Evolutionary conservation across 2,329 filamentous ascomycete genomes (phyloP).

Genomic region (Leptographium wingfieldii): DNA sequence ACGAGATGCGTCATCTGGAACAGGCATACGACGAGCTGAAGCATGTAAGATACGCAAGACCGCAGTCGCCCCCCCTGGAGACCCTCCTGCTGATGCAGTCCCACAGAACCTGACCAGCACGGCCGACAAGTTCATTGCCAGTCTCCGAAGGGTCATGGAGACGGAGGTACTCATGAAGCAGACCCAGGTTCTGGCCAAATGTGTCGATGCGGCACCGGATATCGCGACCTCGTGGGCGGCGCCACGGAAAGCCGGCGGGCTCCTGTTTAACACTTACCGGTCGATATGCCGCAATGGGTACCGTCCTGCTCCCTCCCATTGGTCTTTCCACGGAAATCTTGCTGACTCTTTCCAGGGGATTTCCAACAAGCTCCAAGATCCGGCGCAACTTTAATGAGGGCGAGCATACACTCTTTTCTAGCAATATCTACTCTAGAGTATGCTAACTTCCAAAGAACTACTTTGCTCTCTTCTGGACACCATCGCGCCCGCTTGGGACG

Average conservation of each 20-base stretch:
- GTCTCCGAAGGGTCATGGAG: constrained; percentile 3
- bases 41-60: neutral
- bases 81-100: neutral
- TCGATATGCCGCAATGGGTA: constrained; percentile 3
- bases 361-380: neutral
- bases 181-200: neutral
- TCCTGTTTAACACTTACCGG: constrained; percentile 4
- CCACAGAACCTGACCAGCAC: neutral
- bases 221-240: neutral
- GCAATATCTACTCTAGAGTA: too few species aligned
- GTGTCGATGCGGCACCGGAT: neutral
- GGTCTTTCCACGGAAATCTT: neutral
- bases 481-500: constrained; percentile 16
- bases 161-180: constrained; percentile 1
- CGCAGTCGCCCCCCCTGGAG: neutral
- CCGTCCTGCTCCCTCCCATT: neutral
- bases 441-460: neutral
- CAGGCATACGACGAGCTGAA: constrained; percentile 2
- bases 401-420: neutral
- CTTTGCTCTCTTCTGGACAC: neutral
- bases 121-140: neutral
- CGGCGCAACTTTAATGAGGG: constrained; percentile 4
- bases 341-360: neutral
- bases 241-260: neutral
- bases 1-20: constrained; percentile 5